These are phyloP conservation scores for Penicillium hordei DNA, from an alignment of 2,329 filamentous ascomycete species.

Conservation along the genomic window DNA sequence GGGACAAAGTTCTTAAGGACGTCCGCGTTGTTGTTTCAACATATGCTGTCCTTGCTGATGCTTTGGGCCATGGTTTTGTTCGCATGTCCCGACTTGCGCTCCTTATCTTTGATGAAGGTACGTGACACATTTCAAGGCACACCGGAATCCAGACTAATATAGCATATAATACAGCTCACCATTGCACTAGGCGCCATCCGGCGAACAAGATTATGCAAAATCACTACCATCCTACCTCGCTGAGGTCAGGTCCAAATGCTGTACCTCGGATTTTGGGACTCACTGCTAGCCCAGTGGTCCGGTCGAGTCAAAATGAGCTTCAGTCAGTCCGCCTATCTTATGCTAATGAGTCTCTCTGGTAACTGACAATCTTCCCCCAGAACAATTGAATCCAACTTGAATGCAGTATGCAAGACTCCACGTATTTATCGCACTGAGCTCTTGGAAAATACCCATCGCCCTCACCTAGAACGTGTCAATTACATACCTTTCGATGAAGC, in stretches of 20 bases:
- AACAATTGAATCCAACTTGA: slow-evolving; percentile 64
- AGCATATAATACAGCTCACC: slow-evolving; percentile 58
- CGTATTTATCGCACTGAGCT: slow-evolving; percentile 68
- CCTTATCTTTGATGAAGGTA: slow-evolving; percentile 81
- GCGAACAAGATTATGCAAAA: slow-evolving; percentile 70
- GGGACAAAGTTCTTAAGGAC: slow-evolving; percentile 65
- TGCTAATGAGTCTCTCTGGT: rapidly evolving
- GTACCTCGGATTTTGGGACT: slow-evolving; percentile 72
- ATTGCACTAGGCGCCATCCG: slow-evolving; percentile 65
- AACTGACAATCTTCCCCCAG: not conserved
- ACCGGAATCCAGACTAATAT: not conserved
- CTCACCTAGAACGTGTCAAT: slow-evolving; percentile 41
- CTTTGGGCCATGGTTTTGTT: slow-evolving; percentile 72
- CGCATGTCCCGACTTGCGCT: slow-evolving; percentile 62
- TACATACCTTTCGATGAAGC: slow-evolving; percentile 14
- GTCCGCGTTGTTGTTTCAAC: slow-evolving; percentile 76
- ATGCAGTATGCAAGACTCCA: slow-evolving; percentile 69
- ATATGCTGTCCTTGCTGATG: slow-evolving; percentile 71
- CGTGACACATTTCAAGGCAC: slow-evolving; percentile 8
- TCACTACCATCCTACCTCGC: slow-evolving; percentile 60
- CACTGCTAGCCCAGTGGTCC: slow-evolving; percentile 75
- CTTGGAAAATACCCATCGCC: slow-evolving; percentile 66
- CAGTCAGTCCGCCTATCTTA: slow-evolving; percentile 36
- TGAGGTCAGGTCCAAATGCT: slow-evolving; percentile 30
- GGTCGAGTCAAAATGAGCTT: slow-evolving; percentile 56